A percentile compares a stretch with the other conserved stretches of the same genome.
phyloP scores from a whole-genome alignment of 495 filamentous ascomycete genomes.

The Podospora conica region DNA sequence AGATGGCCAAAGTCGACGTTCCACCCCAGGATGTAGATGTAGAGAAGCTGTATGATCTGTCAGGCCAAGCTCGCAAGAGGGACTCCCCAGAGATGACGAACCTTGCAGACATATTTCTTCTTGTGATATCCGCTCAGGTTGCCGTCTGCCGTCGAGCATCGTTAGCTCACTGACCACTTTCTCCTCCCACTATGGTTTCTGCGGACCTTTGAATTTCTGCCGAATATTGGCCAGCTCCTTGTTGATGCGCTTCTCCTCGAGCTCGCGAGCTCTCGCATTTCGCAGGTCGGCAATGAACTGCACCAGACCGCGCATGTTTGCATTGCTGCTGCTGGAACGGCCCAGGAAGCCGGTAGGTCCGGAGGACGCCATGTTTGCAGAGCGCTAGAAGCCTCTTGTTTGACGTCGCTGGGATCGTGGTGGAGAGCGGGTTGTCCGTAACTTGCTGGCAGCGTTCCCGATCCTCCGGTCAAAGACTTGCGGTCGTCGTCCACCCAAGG shows the following conservation, averaged over 20 bases:
- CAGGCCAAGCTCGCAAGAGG: neutral
- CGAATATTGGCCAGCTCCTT: conserved; percentile 99
- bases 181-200: neutral
- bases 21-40: conserved; percentile 99
- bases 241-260: conserved; percentile 99
- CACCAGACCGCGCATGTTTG: conserved; percentile 80
- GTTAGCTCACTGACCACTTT: conserved; percentile 9
- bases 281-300: conserved; percentile 98
- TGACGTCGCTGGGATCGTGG: neutral
- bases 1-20: conserved; percentile 99
- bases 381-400: neutral
- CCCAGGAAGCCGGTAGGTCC: conserved; percentile 52
- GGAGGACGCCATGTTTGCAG: conserved; percentile 47
- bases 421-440: neutral
- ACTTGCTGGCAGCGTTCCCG: neutral
- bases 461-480: neutral
- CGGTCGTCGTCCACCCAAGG: neutral
- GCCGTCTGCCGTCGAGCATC: conserved; percentile 52
- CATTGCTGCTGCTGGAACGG: conserved; percentile 53
- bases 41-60: conserved; percentile 60
- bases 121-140: conserved; percentile 92
- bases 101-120: conserved; percentile 99
- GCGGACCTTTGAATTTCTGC: conserved; percentile 70
- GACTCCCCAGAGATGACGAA: conserved; percentile 24
- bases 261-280: conserved; percentile 87